Evolutionary conservation across 2,329 filamentous ascomycete species (phyloP), one percentile per base, ranked within the genome.

Genomic region (Grosmannia penicillata): DNA sequence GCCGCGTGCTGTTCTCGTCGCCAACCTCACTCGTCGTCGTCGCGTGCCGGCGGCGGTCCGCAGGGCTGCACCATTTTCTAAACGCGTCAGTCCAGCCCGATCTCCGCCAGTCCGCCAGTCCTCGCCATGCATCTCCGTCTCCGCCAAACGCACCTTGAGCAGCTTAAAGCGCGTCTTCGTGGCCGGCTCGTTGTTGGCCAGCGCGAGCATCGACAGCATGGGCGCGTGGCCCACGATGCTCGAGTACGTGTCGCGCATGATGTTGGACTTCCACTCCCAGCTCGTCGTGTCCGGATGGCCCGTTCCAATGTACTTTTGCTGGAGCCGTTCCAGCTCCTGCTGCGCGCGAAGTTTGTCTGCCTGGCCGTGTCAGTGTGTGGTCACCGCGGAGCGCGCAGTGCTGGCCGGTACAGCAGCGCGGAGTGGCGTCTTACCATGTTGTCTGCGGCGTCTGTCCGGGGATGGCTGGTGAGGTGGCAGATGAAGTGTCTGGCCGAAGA

Each of bases 321-420:
- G 91, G 15, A 96, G 82, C 47, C 86, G 80, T 62, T 98, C 91
- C 55, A 98, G 87, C 60, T 98, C 91, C 62, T 98, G 91, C 51
- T 94, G 84, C 9, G 85, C 91, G 56, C 91, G 87, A 48, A 98
- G 82, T 65, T 98, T 98, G 66, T 98, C 91, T 60, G 91, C 91
- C 91, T 78, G 34, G 6, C 7, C 4, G n/a, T 33, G 17, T 15
- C 6, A 26, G 23, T 30, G 14, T 25, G 32, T 17, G 11, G 7
- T 9, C 13, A 25, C 36, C 2, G 18, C n/a, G n/a, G n/a, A n/a
- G n/a, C n/a, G n/a, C n/a, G n/a, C n/a, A n/a, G n/a, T n/a, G n/a
- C n/a, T n/a, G n/a, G n/a, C n/a, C n/a, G n/a, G n/a, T n/a, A n/a
- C n/a, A n/a, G n/a, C n/a, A n/a, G n/a, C n/a, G n/a, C n/a, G n/a